phyloP scores from a whole-genome alignment of 768 basidiomycete genomes.

The Trametes maxima region DNA sequence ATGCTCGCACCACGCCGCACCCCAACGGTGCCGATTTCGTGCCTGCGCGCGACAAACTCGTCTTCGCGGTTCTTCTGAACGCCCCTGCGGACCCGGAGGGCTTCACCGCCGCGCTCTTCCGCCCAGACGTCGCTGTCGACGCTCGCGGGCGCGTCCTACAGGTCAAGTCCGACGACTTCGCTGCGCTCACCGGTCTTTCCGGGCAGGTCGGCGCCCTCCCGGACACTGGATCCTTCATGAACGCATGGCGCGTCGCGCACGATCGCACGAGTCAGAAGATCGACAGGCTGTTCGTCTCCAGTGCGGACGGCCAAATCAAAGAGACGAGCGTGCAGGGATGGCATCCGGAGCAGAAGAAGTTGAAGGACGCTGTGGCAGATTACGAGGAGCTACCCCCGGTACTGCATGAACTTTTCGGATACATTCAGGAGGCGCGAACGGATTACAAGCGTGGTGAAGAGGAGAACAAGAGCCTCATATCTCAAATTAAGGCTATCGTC shows the following conservation, averaged over 20 bases:
- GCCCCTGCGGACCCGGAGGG: constrained; percentile 25
- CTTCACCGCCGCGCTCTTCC: constrained; percentile 30
- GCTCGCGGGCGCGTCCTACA: constrained; percentile 22
- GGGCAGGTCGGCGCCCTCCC: constrained; percentile 18
- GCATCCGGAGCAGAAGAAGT: constrained; percentile 19
- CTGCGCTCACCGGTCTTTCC: constrained; percentile 19
- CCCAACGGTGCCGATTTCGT: constrained; percentile 18
- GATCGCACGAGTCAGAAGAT: constrained; percentile 23
- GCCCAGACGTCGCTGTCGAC: constrained; percentile 29
- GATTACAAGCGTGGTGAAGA: constrained; percentile 15
- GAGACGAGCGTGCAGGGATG: constrained; percentile 30
- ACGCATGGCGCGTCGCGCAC: constrained; percentile 26
- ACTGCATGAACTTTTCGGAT: constrained; percentile 25
- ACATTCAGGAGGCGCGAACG: constrained; percentile 20
- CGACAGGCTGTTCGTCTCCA: constrained; percentile 25
- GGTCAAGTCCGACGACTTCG: constrained; percentile 18
- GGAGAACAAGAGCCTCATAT: constrained; percentile 17
- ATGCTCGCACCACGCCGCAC: constrained; percentile 20
- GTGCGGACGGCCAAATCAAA: constrained; percentile 3
- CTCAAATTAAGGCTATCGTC: constrained; percentile 18
- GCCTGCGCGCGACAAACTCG: constrained; percentile 21
- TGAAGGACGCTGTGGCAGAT: constrained; percentile 22
- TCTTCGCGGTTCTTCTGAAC: constrained; percentile 25
- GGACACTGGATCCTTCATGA: constrained; percentile 26
- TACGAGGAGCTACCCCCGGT: constrained; percentile 20